These are phyloP conservation scores for Verticillium nonalfalfae DNA, from an alignment of 2,329 filamentous ascomycete species.

Conservation along the genomic window DNA sequence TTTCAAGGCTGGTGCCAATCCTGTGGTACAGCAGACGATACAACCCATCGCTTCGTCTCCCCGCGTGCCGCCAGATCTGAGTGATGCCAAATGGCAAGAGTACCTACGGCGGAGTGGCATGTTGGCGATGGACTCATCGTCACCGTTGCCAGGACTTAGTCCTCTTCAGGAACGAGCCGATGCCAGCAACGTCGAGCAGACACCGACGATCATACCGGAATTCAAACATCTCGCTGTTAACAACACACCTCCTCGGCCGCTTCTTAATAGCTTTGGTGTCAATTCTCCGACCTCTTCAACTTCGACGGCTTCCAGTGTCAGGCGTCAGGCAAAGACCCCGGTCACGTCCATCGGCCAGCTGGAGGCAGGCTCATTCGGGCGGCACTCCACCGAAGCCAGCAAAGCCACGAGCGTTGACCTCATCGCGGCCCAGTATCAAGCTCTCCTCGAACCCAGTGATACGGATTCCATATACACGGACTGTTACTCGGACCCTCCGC, in stretches of 20 bases:
- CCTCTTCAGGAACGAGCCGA: conserved; percentile 1
- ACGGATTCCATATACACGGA: conserved; percentile 25
- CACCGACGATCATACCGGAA: conserved; percentile 23
- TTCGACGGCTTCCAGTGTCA: conserved; percentile 21
- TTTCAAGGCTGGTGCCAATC: conserved; percentile 7
- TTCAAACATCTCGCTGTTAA: conserved; percentile 27
- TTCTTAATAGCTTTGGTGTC: conserved; percentile 8
- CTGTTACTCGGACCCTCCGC: conserved; percentile 17
- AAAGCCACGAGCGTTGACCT: conserved; percentile 37
- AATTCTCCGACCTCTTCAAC: conserved; percentile 11
- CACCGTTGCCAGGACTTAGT: conserved; percentile 1
- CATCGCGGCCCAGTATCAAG: conserved; percentile 45
- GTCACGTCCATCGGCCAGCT: conserved; percentile 43
- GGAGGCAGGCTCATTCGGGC: conserved; percentile 24
- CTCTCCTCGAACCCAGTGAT: conserved; percentile 34
- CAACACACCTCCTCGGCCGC: conserved; percentile 12
- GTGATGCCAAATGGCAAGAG: conserved; percentile 24
- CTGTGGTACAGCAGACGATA: conserved; percentile 2
- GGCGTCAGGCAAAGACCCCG: conserved; percentile 45
- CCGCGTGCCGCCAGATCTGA: conserved; percentile 22
- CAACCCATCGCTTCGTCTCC: conserved; percentile 4
- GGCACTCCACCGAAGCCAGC: conserved; percentile 16
- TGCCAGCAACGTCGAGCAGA: conserved; percentile 8
- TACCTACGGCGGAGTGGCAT: conserved; percentile 20
- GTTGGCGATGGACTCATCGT: conserved; percentile 13